Evolutionary conservation across 306 rosid species (phyloP), one percentile per base, ranked within the genome.

Genomic region (Dicorynia guianensis): DNA sequence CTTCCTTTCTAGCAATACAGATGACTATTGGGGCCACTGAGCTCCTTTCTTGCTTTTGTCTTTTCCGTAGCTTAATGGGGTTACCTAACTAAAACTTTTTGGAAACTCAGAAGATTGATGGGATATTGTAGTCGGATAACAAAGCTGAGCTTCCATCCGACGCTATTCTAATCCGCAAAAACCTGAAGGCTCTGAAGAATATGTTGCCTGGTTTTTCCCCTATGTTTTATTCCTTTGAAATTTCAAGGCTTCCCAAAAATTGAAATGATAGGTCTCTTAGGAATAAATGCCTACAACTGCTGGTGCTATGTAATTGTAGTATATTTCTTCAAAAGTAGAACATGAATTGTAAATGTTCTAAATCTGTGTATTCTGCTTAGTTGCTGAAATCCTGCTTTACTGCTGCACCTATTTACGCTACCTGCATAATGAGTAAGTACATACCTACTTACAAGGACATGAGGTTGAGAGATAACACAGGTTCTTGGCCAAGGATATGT

Each of bases 331-430:
- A 2, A 25, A 25, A 25, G 2, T 25, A 25, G 30, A 25, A 25
- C 30, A 25, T 25, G 2, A 25, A 25, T 58, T 46, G 8, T 6
- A 57, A 46, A 36, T 30, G 33, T 47, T 46, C 13, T 5, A 57
- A 20, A 11, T 0, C 11, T 53, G n/a, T 20, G 53, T 42, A n/a
- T 43, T 8, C 3, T 55, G 25, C 19, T 12, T 4, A 76, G 53
- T 46, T 46, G 47, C 20, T 47, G 75, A 48, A 9, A 36, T 68
- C 80, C 43, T 43, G 10, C 34, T 57, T 67, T 49, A 47, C 8
- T 58, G 54, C 61, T 5, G 12, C 14, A 19, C 40, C 11, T 4
- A 49, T 76, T 57, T 57, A 8, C 17, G 12, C 10, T 30, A 46
- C 38, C 34, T 33, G 39, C 53, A n/a, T 14, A 12, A 6, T 44